phyloP scores from a whole-genome alignment of 2,329 filamentous ascomycete species.

The Pseudogymnoascus sp. region DNA sequence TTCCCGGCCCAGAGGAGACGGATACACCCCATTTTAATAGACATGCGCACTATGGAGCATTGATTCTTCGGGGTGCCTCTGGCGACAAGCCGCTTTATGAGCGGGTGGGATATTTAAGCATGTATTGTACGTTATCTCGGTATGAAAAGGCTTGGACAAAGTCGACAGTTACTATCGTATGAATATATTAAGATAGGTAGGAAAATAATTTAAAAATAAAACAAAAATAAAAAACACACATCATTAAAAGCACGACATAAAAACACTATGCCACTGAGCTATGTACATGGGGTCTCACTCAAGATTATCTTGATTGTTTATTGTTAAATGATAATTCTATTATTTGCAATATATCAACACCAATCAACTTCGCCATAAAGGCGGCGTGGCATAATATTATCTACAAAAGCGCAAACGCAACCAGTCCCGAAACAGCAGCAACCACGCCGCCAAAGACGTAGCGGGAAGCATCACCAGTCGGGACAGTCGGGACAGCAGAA shows the following conservation, averaged over 20 bases:
- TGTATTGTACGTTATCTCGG: not conserved
- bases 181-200: not conserved
- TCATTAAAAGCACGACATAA: too few species aligned
- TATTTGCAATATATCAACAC: not conserved
- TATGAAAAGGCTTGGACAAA: not conserved
- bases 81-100: not conserved
- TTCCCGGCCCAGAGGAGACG: not conserved
- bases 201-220: too few species aligned
- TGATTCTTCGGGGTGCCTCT: not conserved
- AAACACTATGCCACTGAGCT: not conserved
- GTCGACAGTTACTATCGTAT: not conserved
- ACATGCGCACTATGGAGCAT: not conserved
- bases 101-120: not conserved
- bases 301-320: not conserved
- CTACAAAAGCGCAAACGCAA: not conserved
- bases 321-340: not conserved
- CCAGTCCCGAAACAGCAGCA: not conserved
- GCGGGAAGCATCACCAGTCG: not conserved
- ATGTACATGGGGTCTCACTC: not conserved
- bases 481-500: not conserved
- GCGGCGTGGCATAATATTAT: not conserved
- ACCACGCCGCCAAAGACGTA: not conserved
- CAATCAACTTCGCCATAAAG: not conserved
- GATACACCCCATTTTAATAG: not conserved
- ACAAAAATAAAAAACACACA: too few species aligned